These are phyloP conservation scores for Raffaelea arxii DNA, from an alignment of 2,329 filamentous ascomycete genomes.

Conservation along the genomic window DNA sequence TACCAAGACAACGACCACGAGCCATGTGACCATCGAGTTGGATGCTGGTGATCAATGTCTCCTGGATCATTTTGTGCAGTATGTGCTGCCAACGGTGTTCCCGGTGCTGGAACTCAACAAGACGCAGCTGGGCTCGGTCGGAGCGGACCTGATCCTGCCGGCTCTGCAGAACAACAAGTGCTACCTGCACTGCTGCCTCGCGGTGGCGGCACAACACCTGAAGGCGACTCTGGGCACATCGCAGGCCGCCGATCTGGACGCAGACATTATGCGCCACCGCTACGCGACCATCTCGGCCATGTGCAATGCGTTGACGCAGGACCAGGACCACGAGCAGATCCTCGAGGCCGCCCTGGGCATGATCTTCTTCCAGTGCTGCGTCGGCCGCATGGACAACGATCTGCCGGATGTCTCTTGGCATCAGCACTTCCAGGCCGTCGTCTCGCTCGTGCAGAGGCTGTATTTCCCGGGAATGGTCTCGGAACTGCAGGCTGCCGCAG, in stretches of 20 bases:
- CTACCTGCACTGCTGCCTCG: slow-evolving; percentile 92
- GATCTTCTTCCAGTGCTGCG: slow-evolving; percentile 93
- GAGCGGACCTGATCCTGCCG: slow-evolving; percentile 74
- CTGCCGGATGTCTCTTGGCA: slow-evolving; percentile 93
- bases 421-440: slow-evolving; percentile 89
- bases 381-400: slow-evolving; percentile 74
- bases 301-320: slow-evolving; percentile 69
- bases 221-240: slow-evolving; percentile 58
- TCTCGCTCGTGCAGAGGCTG: slow-evolving; percentile 75
- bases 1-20: no score
- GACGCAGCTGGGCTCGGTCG: slow-evolving; percentile 61
- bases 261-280: slow-evolving; percentile 85
- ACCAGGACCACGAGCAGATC: slow-evolving; percentile 77
- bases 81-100: slow-evolving; percentile 81
- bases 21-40: slow-evolving; percentile 68
- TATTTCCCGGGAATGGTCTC: slow-evolving; percentile 61
- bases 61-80: slow-evolving; percentile 82
- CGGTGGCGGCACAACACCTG: slow-evolving; percentile 83
- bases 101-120: slow-evolving; percentile 87
- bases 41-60: slow-evolving; percentile 81
- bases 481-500: slow-evolving; percentile 32
- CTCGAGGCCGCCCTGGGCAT: slow-evolving; percentile 87
- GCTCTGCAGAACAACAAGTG: slow-evolving; percentile 85
- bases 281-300: slow-evolving; percentile 80
- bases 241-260: slow-evolving; percentile 64